Evolutionary conservation across 2,329 filamentous ascomycete species (phyloP).

Genomic region (Clonostachys rosea): DNA sequence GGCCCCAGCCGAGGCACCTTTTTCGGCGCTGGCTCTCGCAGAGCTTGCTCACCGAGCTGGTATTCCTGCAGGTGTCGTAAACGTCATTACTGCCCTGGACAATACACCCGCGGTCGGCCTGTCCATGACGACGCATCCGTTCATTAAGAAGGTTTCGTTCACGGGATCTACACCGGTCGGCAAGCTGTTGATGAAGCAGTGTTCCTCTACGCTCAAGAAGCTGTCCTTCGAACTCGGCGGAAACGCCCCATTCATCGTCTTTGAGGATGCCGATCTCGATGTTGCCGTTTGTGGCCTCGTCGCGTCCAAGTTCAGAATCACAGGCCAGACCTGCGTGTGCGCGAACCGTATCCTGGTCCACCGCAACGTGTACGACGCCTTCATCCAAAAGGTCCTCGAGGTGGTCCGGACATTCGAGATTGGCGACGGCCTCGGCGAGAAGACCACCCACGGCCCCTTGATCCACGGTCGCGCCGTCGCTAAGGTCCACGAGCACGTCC

Average conservation of each 20-base stretch:
- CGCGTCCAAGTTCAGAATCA: constrained; percentile 80
- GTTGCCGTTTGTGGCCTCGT: constrained; percentile 56
- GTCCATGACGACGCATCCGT: constrained; percentile 56
- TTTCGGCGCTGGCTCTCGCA: constrained; percentile 64
- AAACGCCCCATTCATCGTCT: constrained; percentile 61
- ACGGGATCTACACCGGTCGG: constrained; percentile 55
- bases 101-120: constrained; percentile 65
- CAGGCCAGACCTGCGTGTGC: constrained; percentile 87
- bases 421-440: constrained; percentile 54
- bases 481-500: background rate
- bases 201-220: constrained; percentile 61
- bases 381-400: constrained; percentile 59
- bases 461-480: constrained; percentile 45
- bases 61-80: constrained; percentile 42
- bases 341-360: constrained; percentile 76
- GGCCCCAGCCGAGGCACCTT: constrained; percentile 66
- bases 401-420: constrained; percentile 57
- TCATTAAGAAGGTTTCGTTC: constrained; percentile 69
- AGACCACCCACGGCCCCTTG: constrained; percentile 55
- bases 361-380: constrained; percentile 65
- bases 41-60: constrained; percentile 65
- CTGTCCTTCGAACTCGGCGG: constrained; percentile 63
- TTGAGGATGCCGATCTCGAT: constrained; percentile 71
- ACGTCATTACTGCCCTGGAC: constrained; percentile 63
- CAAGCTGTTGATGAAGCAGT: constrained; percentile 64